A percentile compares a stretch with the other conserved stretches of the same genome.
phyloP scores from a whole-genome alignment of 2,329 filamentous ascomycete genomes.

The Davidsoniella australis region DNA sequence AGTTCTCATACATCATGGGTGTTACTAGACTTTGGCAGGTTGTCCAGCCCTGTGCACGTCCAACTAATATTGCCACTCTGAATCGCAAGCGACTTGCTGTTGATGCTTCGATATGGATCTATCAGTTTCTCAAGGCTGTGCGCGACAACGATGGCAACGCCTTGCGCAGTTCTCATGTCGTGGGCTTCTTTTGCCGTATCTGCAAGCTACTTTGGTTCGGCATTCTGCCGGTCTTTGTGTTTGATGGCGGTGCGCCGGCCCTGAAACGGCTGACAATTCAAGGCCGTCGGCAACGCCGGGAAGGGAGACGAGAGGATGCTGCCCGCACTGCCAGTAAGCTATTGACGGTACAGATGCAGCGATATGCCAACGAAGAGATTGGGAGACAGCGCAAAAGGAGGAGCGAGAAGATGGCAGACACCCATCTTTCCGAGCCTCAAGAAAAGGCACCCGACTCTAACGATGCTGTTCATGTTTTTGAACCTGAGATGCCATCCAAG shows the following conservation, averaged over 20 bases:
- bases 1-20: constrained; percentile 49
- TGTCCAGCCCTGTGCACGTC: constrained; percentile 82
- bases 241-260: constrained; percentile 83
- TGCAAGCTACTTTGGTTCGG: constrained; percentile 96
- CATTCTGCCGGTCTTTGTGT: constrained; percentile 92
- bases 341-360: constrained; percentile 85
- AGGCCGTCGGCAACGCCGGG: constrained; percentile 58
- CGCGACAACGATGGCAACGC: constrained; percentile 97
- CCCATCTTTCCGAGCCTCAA: neutral
- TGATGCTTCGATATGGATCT: constrained; percentile 98
- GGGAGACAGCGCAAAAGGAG: constrained; percentile 36
- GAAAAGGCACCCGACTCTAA: constrained; percentile 50
- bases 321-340: constrained; percentile 79
- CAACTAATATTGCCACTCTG: constrained; percentile 88
- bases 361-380: constrained; percentile 70
- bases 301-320: constrained; percentile 86
- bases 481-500: constrained; percentile 61
- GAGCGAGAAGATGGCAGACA: constrained; percentile 20
- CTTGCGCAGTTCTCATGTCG: constrained; percentile 83
- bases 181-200: constrained; percentile 95
- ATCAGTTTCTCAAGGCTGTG: constrained; percentile 97
- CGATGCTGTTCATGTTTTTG: constrained; percentile 77
- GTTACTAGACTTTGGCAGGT: constrained; percentile 97
- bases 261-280: constrained; percentile 85
- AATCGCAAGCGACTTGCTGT: constrained; percentile 93